These are phyloP conservation scores for Kentomonas sorsogonicus DNA, from an alignment of 208 protist species.

Conservation along the genomic window DNA sequence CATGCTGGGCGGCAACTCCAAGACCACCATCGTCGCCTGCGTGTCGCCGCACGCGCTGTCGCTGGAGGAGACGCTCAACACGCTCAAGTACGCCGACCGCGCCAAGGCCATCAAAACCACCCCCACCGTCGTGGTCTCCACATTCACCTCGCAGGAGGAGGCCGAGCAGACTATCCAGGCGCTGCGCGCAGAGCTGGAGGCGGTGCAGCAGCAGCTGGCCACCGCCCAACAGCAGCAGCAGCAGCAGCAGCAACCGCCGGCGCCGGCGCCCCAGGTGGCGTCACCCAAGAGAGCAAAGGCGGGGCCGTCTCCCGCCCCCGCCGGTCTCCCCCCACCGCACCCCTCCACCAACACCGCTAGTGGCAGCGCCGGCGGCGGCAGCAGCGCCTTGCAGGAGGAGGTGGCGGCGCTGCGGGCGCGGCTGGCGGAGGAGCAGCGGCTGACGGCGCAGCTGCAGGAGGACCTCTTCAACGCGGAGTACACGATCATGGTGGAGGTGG, in stretches of 20 bases:
- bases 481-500: conserved; percentile 70
- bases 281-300: neutral
- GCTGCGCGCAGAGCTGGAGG: conserved; percentile 62
- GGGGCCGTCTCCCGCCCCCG: too few relatives aligned
- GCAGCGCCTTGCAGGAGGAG: conserved; percentile 12
- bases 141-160: conserved; percentile 23
- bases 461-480: conserved; percentile 85
- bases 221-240: neutral
- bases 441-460: conserved; percentile 66
- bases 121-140: conserved; percentile 48
- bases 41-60: conserved; percentile 82
- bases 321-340: too few relatives aligned
- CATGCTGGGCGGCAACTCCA: conserved; percentile 87
- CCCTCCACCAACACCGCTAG: too few relatives aligned
- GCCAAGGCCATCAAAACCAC: conserved; percentile 91
- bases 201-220: conserved; percentile 34
- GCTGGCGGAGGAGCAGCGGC: conserved; percentile 36
- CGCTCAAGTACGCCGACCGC: conserved; percentile 95
- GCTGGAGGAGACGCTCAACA: conserved; percentile 94
- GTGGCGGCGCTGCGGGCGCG: conserved; percentile 17
- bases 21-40: conserved; percentile 94
- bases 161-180: conserved; percentile 51
- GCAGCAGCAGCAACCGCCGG: neutral
- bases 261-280: neutral
- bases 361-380: too few relatives aligned